These are phyloP conservation scores for Strobilomyces echinocephalus DNA, from an alignment of 768 basidiomycete species.

Conservation along the genomic window DNA sequence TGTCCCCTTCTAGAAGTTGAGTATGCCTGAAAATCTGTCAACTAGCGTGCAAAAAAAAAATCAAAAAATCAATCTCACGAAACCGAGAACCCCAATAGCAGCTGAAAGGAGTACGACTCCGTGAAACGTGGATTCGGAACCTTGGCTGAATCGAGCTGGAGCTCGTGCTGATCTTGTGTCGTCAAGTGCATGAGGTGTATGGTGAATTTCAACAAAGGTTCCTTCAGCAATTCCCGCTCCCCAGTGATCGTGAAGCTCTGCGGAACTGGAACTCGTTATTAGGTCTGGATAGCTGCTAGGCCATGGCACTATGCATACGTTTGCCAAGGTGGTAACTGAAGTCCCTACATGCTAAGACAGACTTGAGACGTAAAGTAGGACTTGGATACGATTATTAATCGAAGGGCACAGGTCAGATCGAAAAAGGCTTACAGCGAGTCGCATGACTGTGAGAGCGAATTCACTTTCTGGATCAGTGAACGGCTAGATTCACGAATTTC, in stretches of 20 bases:
- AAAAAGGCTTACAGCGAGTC: conserved; percentile 14
- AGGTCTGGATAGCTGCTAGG: background rate
- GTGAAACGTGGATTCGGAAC: conserved; percentile 26
- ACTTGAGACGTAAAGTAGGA: conserved; percentile 13
- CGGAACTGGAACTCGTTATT: conserved; percentile 9
- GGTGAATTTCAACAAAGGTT: conserved; percentile 21
- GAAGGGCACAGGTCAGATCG: background rate
- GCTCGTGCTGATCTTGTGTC: conserved; percentile 27
- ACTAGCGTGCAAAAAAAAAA: background rate
- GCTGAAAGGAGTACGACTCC: conserved; percentile 22
- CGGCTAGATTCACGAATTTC: conserved; percentile 8
- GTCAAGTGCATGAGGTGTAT: conserved; percentile 29
- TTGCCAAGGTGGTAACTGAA: background rate
- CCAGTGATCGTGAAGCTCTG: conserved; percentile 18
- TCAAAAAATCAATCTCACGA: conserved; percentile 11
- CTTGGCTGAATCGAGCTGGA: conserved; percentile 21
- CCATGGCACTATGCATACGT: background rate
- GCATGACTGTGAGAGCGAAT: conserved; percentile 15
- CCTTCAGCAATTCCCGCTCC: conserved; percentile 15
- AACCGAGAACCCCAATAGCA: conserved; percentile 21
- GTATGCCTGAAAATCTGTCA: conserved; percentile 22
- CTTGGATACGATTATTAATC: conserved; percentile 6
- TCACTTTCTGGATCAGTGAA: conserved; percentile 17
- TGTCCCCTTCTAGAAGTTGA: conserved; percentile 41
- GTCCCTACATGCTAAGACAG: background rate